These are phyloP conservation scores for Fraxinus greggii DNA, from an alignment of 305 asterid species.

Conservation along the genomic window DNA sequence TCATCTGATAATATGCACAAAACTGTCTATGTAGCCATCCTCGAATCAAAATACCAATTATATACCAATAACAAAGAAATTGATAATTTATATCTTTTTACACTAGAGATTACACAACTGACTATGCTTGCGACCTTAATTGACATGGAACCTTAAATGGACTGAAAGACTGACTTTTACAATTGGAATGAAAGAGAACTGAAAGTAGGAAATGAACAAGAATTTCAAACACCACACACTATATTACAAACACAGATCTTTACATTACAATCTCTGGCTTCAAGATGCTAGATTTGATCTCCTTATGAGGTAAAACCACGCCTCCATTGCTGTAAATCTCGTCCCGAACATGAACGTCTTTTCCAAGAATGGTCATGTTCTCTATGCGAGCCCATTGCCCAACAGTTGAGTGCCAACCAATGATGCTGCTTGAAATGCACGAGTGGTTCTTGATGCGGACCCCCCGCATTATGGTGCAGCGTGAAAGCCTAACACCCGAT, in stretches of 20 bases:
- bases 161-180: conserved; percentile 35
- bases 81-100: conserved; percentile 41
- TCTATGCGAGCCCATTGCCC: conserved; percentile 98
- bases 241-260: conserved; percentile 29
- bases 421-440: conserved; percentile 75
- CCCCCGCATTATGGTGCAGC: no score
- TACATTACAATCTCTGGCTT: conserved; percentile 94
- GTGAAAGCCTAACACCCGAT: no score
- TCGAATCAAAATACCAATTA: conserved; percentile 21
- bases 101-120: conserved; percentile 32
- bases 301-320: conserved; percentile 92
- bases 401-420: conserved; percentile 92
- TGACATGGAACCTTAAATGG: conserved; percentile 11
- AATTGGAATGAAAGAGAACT: conserved; percentile 22
- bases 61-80: conserved; percentile 7
- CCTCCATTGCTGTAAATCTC: conserved; percentile 91
- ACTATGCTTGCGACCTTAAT: conserved; percentile 21
- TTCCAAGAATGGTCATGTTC: conserved; percentile 93
- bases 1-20: conserved; percentile 8
- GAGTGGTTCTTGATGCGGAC: conserved; percentile 64
- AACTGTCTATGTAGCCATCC: conserved; percentile 20
- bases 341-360: conserved; percentile 88
- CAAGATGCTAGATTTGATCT: conserved; percentile 87
- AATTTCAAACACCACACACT: conserved; percentile 17
- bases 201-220: conserved; percentile 15